These are phyloP conservation scores for Microsporum audouinii DNA, from an alignment of 2,329 filamentous ascomycete species.

Conservation along the genomic window DNA sequence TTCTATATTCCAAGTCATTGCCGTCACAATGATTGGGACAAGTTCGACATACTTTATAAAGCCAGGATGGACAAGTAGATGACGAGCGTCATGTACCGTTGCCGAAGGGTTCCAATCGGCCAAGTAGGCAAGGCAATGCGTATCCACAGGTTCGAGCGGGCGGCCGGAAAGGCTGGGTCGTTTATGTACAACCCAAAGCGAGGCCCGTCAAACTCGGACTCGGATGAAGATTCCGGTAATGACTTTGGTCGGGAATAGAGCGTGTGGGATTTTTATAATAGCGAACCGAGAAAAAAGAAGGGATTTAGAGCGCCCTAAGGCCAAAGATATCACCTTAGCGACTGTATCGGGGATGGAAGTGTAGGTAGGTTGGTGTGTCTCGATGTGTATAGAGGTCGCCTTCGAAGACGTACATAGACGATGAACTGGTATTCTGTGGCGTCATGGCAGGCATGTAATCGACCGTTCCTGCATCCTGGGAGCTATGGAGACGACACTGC, in stretches of 20 bases:
- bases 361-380: no score
- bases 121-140: not conserved
- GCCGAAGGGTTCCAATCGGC: not conserved
- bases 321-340: no score
- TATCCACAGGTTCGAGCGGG: not conserved
- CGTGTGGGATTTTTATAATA: not conserved
- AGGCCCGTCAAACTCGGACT: not conserved
- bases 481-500: slow-evolving; percentile 50
- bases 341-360: no score
- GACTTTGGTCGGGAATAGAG: not conserved
- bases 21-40: not conserved
- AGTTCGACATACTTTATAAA: not conserved
- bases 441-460: slow-evolving; percentile 45
- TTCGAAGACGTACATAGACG: slow-evolving; percentile 24
- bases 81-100: not conserved
- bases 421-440: slow-evolving; percentile 45
- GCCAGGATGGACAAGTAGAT: not conserved
- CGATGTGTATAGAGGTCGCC: no score
- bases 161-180: no score
- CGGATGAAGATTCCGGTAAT: not conserved
- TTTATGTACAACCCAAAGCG: no score
- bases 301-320: not conserved
- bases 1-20: not conserved
- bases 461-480: slow-evolving; percentile 51
- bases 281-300: not conserved